These are phyloP conservation scores for Trametes hirsuta DNA, from an alignment of 1,284 basidiomycete species.

Conservation along the genomic window DNA sequence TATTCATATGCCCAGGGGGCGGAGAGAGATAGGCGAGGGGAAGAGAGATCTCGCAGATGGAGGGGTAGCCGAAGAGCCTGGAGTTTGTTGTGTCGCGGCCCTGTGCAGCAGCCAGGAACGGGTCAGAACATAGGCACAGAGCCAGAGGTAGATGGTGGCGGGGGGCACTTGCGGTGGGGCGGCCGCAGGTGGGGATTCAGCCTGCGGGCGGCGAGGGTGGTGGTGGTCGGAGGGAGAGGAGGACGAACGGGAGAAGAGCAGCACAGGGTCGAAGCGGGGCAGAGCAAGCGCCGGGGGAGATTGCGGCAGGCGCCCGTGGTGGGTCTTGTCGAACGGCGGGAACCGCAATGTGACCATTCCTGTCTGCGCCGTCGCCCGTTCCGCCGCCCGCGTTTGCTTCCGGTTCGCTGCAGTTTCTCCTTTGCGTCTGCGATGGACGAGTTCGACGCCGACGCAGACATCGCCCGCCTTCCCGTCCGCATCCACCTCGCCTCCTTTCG, in stretches of 20 bases:
- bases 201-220: conserved; percentile 3
- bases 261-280: conserved; percentile 3
- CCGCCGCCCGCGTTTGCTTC: background rate
- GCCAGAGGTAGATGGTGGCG: background rate
- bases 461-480: no score
- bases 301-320: conserved; percentile 4
- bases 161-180: background rate
- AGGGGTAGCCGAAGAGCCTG: conserved; percentile 3
- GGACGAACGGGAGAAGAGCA: background rate
- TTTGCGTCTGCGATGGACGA: no score
- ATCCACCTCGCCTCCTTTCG: background rate
- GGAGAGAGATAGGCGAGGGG: conserved; percentile 20
- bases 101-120: background rate
- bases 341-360: conserved; percentile 5
- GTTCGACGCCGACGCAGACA: no score
- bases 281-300: conserved; percentile 5
- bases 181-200: background rate
- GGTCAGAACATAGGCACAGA: conserved; percentile 1
- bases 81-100: conserved; percentile 6
- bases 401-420: background rate
- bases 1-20: conserved; percentile 17
- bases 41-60: conserved; percentile 18
- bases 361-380: background rate
- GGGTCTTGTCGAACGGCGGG: background rate
- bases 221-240: conserved; percentile 17